Base-by-base conservation (phyloP, 148 eudicot species). In the Chenopodium quinoa region DNA sequence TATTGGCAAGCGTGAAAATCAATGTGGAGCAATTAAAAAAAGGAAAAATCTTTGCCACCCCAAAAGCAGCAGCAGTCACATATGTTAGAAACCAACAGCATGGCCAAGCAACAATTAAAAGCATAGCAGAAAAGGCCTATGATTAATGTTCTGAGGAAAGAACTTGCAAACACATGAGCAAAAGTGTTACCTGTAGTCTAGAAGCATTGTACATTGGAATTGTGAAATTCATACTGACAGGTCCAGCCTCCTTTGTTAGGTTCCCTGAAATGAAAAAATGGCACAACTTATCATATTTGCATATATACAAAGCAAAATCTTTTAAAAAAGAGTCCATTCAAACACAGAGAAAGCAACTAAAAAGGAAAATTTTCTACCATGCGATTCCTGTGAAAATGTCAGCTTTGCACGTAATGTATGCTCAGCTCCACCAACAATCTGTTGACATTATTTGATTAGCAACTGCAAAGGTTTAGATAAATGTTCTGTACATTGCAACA, bases 201-300 rank as follows among this genome's bases (percentile, higher is more conserved):
- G 98, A 96, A 80, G 93, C 89, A 82, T 96, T 96, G 87, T 90
- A 90, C 99, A 93, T 96, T 14, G 99, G 98, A 81, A 96, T 96
- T 56, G 97, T 96, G 84, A 96, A 96, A 74, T 91, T 93, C 98
- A 96, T 92, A 86, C 93, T 90, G 78, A 96, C 99, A 77, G 99
- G 98, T 76, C 98, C 98, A 81, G 98, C 99, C 87, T 96, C 99
- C 85, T 96, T 96, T 1, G 97, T 92, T 62, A 93, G 89, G 84
- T 96, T 96, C 75, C 97, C 99, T 92, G 86, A 73, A 76, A 84
- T 79, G 27, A 75, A 40, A 25, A 4, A 66, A 56, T 23, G 8
- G 3, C 19, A 78, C 19, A 78, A 76, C n/a, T 72, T 78, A 79
- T 76, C 71, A 76, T 63, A 54, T 58, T 54, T 22, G 73, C 52